Conservation (phyloP, 2,329 filamentous ascomycete genomes). For the Fusarium setosum region DNA sequence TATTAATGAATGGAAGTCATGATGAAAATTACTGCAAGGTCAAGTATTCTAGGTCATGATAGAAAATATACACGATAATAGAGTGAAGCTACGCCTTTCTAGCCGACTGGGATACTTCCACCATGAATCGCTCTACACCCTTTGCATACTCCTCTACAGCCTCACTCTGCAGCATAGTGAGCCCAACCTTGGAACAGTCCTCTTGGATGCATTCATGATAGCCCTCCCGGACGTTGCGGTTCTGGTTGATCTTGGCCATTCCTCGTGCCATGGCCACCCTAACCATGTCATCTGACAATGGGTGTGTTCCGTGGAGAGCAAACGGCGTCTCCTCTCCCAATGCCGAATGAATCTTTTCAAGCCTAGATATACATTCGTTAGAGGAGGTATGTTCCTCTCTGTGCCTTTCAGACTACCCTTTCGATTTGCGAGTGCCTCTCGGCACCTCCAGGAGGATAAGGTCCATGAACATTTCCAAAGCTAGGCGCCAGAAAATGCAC, state of each 20-base stretch:
- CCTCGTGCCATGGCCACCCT: not conserved
- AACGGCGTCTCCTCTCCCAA: not conserved
- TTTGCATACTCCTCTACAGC: constrained; percentile 1
- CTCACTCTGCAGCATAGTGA: not conserved
- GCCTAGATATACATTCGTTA: not conserved
- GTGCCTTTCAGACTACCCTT: not conserved
- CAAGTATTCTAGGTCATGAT: too few species aligned
- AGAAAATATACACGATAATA: too few species aligned
- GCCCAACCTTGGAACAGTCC: constrained; percentile 3
- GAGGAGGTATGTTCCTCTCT: not conserved
- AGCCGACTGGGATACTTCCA: not conserved
- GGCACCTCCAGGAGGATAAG: not conserved
- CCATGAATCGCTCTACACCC: constrained; percentile 1
- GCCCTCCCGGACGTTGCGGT: not conserved
- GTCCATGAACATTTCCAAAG: constrained; percentile 8
- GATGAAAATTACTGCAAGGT: too few species aligned
- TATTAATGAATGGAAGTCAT: not conserved
- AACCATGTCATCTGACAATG: constrained; percentile 3
- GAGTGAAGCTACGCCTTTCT: constrained; percentile 1
- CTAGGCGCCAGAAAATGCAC: constrained; percentile 5
- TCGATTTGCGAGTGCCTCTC: constrained; percentile 4
- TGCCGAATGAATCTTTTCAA: constrained; percentile 1
- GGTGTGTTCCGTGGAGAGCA: constrained; percentile 8
- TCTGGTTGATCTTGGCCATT: constrained; percentile 7
- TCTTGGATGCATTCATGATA: constrained; percentile 4